phyloP scores from a whole-genome alignment of 208 protist species.

The Acanthamoeba lenticulata region DNA sequence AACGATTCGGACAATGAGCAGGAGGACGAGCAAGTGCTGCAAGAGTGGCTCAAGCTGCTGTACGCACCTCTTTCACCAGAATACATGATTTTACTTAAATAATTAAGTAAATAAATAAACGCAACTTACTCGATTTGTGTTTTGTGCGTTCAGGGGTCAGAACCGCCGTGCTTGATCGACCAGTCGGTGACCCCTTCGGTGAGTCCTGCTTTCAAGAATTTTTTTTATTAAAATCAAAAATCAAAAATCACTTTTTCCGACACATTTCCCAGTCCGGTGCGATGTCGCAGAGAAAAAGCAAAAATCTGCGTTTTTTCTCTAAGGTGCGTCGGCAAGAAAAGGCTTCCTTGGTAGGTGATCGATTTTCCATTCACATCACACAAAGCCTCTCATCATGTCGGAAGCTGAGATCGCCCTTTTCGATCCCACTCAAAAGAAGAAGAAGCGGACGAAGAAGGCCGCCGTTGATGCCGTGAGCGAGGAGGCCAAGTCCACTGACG shows the following conservation, averaged over 20 bases:
- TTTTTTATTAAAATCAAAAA: too few relatives aligned
- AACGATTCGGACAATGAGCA: neutral
- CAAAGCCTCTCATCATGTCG: conserved; percentile 23
- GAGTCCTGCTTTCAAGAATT: too few relatives aligned
- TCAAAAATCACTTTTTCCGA: neutral
- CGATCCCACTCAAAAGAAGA: conserved; percentile 59
- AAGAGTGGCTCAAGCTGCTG: neutral
- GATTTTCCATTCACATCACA: neutral
- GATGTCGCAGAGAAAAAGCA: neutral
- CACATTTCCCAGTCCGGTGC: neutral
- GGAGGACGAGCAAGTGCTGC: neutral
- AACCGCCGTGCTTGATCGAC: too few relatives aligned
- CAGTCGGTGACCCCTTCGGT: neutral
- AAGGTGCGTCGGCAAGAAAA: neutral
- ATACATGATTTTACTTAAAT: too few relatives aligned
- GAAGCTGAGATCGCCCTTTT: conserved; percentile 20
- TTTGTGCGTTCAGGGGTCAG: neutral
- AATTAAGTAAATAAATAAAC: too few relatives aligned
- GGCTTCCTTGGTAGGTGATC: neutral
- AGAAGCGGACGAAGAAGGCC: conserved; percentile 38
- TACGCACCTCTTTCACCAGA: too few relatives aligned
- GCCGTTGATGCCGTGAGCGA: neutral
- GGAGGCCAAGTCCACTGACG: neutral
- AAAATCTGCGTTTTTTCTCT: neutral
- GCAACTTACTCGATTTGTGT: too few relatives aligned